These are phyloP conservation scores for Boletus speciosus DNA, from an alignment of 768 basidiomycete species.

Conservation along the genomic window DNA sequence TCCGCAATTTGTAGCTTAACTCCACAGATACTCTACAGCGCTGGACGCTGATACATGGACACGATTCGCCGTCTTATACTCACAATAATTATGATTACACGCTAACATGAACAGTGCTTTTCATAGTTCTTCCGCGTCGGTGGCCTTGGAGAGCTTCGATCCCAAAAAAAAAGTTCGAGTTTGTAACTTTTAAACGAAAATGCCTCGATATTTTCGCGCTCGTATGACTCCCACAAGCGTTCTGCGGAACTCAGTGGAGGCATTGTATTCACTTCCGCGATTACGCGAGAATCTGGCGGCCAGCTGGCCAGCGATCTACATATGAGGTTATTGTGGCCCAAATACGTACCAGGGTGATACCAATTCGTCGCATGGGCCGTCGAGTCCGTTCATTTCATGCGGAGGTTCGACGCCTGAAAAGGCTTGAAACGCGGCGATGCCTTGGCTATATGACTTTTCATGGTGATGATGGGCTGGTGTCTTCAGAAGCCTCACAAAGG, in stretches of 20 bases:
- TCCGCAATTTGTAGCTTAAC: conserved; percentile 12
- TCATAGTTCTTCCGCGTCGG: conserved; percentile 1
- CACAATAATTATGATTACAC: conserved; percentile 1
- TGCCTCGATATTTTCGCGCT: neutral
- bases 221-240: neutral
- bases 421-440: conserved; percentile 32
- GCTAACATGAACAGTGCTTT: neutral
- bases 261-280: conserved; percentile 26
- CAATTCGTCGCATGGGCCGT: conserved; percentile 18
- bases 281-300: conserved; percentile 23
- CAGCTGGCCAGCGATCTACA: conserved; percentile 19
- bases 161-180: neutral
- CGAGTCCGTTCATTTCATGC: conserved; percentile 29
- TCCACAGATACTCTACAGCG: conserved; percentile 5
- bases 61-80: neutral
- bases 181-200: neutral
- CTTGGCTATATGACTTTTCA: conserved; percentile 10
- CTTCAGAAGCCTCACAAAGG: conserved; percentile 4
- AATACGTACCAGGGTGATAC: conserved; percentile 16
- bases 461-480: neutral
- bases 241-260: conserved; percentile 1
- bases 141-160: conserved; percentile 8
- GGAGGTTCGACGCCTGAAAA: conserved; percentile 30
- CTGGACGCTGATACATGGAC: conserved; percentile 15
- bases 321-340: conserved; percentile 16